Conservation (phyloP, 2,329 filamentous ascomycete genomes). For the Aspergillus ochraceus region DNA sequence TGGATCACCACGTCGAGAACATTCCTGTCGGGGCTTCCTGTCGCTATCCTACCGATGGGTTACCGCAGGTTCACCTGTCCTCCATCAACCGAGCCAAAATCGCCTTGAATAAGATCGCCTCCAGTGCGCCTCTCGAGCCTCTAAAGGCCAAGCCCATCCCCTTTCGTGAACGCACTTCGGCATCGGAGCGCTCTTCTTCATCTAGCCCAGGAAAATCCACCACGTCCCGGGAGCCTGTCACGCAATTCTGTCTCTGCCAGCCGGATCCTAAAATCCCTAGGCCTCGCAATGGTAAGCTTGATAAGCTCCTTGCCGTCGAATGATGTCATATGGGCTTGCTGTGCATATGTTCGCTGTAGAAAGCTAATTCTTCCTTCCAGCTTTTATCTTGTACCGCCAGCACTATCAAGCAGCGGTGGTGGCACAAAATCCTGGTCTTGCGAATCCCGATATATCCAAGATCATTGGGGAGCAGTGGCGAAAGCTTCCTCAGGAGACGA, state of each 20-base stretch:
- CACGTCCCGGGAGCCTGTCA: constrained; percentile 41
- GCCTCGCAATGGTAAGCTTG: constrained; percentile 65
- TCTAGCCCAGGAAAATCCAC: constrained; percentile 36
- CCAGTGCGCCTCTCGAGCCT: constrained; percentile 13
- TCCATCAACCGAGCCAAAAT: constrained; percentile 27
- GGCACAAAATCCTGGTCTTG: constrained; percentile 78
- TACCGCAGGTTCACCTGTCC: constrained; percentile 29
- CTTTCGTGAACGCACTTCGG: constrained; percentile 26
- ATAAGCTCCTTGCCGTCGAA: constrained; percentile 24
- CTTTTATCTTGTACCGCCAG: constrained; percentile 96
- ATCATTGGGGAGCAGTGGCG: constrained; percentile 95
- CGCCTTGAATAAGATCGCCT: constrained; percentile 21
- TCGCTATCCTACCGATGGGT: constrained; percentile 23
- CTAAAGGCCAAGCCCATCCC: constrained; percentile 25
- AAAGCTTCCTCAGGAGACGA: constrained; percentile 69
- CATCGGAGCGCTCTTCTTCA: constrained; percentile 28
- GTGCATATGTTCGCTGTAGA: constrained; percentile 62
- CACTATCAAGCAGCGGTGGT: constrained; percentile 84
- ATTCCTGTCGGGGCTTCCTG: constrained; percentile 11
- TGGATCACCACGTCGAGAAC: constrained; percentile 19
- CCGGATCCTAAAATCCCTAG: constrained; percentile 70
- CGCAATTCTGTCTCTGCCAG: constrained; percentile 67
- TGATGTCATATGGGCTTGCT: constrained; percentile 6
- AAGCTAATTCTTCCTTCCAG: constrained; percentile 49
- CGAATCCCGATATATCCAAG: constrained; percentile 95